These are phyloP conservation scores for Yamadazyma trypodendri DNA, from an alignment of 1,139 yeast species.

Conservation along the genomic window DNA sequence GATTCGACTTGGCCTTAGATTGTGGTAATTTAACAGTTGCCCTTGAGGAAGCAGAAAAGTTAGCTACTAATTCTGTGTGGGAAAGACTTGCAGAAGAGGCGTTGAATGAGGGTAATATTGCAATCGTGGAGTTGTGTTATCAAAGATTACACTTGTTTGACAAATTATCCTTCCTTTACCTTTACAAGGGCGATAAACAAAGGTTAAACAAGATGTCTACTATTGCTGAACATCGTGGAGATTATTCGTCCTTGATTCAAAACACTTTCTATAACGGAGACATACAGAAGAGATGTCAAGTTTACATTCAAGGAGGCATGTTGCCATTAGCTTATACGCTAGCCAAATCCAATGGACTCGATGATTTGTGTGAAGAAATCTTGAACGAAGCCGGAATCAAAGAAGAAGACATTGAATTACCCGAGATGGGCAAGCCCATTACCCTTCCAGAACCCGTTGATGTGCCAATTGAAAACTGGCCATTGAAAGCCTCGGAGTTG, in stretches of 20 bases:
- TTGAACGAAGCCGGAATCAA: conserved; percentile 67
- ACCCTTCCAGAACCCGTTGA: conserved; percentile 47
- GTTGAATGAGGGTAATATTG: conserved; percentile 81
- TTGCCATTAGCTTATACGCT: conserved; percentile 89
- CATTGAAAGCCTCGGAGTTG: conserved; percentile 67
- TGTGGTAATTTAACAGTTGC: conserved; percentile 89
- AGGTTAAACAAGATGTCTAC: conserved; percentile 81
- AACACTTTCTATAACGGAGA: conserved; percentile 79
- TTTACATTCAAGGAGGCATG: conserved; percentile 77
- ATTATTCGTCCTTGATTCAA: conserved; percentile 75
- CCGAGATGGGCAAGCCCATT: conserved; percentile 47
- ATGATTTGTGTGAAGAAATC: conserved; percentile 68
- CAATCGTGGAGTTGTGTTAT: conserved; percentile 81
- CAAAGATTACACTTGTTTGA: conserved; percentile 88
- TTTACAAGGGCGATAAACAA: conserved; percentile 74
- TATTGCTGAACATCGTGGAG: conserved; percentile 89
- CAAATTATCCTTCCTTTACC: conserved; percentile 83
- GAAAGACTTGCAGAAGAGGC: conserved; percentile 84
- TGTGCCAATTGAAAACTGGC: conserved; percentile 69
- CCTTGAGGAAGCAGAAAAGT: conserved; percentile 79
- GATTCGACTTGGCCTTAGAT: conserved; percentile 93
- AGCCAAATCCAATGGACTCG: conserved; percentile 84
- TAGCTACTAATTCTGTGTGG: conserved; percentile 74
- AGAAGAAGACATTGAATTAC: conserved; percentile 66
- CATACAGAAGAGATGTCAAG: conserved; percentile 70